Base-by-base conservation (phyloP, 768 basidiomycete genomes). In the Lactifluus subvellereus region DNA sequence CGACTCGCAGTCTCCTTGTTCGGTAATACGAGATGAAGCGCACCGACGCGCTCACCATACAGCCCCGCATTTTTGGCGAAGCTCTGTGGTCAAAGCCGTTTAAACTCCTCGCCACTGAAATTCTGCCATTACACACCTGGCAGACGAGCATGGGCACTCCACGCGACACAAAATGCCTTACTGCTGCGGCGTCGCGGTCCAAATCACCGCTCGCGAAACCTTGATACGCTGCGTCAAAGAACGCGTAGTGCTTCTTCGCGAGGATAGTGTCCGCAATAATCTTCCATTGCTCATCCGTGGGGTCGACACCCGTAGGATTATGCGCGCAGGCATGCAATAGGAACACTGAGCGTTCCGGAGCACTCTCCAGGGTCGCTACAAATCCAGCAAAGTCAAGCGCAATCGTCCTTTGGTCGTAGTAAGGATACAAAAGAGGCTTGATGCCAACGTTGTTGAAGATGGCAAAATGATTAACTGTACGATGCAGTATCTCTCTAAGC, bases 41-140 rank as follows among this genome's bases (percentile, higher is more conserved):
- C 94, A 20, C 95, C 95, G 49, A 96, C 84, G 11, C 95, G 91
- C 76, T 98, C 94, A 27, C 92, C 89, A 72, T 98, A 98, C 73
- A 98, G 72, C 20, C 95, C 96, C 32, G 94, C 94, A 71, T 96
- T 96, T 80, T 96, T 95, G 35, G 97, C 96, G 76, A 97, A 99
- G 73, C 91, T 94, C 89, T 98, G 77, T 22, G 45, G 40, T 22
- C 30, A 32, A 32, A 18, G 35, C n/a, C 40, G 18, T 27, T 42
- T 55, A 52, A 27, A 43, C 11, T 11, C 45, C 43, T 38, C 38
- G 20, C 13, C 52, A 18, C 52, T 22, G 1, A 27, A 38, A 22
- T 38, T 8, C 16, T 43, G 7, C 54, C 30, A 20, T 30, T 10
- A 72, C 82, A 60, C 67, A 89, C 90, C 87, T 93, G 91, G 78